These are phyloP conservation scores for Puccinia triticina DNA, from an alignment of 1,284 basidiomycete genomes.

Conservation along the genomic window DNA sequence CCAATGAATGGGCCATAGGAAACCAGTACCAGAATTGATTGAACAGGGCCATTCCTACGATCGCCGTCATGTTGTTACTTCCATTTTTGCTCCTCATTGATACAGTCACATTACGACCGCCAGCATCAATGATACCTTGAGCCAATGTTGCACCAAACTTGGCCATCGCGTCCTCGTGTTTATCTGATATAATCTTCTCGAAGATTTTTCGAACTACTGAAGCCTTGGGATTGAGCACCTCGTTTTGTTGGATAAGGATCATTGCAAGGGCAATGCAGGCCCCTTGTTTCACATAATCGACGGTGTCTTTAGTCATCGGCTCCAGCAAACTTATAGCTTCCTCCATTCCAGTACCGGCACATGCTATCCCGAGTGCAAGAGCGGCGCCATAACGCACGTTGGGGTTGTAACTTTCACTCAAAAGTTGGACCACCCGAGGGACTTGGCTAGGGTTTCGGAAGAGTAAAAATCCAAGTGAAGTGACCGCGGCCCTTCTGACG, in stretches of 20 bases:
- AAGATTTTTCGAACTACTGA: slow-evolving; percentile 78
- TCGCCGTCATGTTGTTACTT: slow-evolving; percentile 83
- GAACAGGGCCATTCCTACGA: slow-evolving; percentile 93
- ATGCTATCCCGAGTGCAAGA: slow-evolving; percentile 89
- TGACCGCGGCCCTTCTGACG: slow-evolving; percentile 90
- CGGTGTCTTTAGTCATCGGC: slow-evolving; percentile 93
- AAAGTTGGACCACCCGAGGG: slow-evolving; percentile 87
- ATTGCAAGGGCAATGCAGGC: slow-evolving; percentile 91
- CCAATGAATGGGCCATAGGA: slow-evolving; percentile 89
- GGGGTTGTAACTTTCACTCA: slow-evolving; percentile 98
- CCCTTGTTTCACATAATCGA: slow-evolving; percentile 97
- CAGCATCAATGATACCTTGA: slow-evolving; percentile 93
- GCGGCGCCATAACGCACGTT: slow-evolving; percentile 95
- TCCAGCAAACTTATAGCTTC: slow-evolving; percentile 92
- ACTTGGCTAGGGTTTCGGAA: slow-evolving; percentile 94
- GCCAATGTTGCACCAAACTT: slow-evolving; percentile 91
- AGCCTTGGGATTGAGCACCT: slow-evolving; percentile 79
- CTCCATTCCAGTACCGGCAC: slow-evolving; percentile 91
- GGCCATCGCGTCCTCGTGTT: slow-evolving; percentile 96
- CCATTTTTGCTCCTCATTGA: slow-evolving; percentile 87
- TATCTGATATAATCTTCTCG: slow-evolving; percentile 84
- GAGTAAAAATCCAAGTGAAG: slow-evolving; percentile 86
- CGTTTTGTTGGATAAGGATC: slow-evolving; percentile 92
- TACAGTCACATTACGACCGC: slow-evolving; percentile 91
- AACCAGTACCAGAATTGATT: slow-evolving; percentile 99